Evolutionary conservation across 73 alveolate genomes (phyloP).

Genomic region (Vitrella brassicaformis): DNA sequence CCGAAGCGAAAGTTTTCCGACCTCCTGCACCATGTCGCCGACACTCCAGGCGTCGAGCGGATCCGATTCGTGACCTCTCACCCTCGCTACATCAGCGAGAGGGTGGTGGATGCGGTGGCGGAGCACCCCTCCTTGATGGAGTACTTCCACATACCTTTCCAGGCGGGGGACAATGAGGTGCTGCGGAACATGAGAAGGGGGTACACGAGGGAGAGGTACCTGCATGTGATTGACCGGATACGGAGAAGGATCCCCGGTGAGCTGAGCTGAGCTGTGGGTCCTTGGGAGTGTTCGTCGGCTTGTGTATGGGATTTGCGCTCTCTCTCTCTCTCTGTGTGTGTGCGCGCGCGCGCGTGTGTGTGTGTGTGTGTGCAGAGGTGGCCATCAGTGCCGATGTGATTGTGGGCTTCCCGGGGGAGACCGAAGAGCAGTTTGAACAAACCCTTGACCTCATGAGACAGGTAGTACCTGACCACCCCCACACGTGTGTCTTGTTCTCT

Average conservation of each 20-base stretch:
- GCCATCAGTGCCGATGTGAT: slow-evolving; percentile 11
- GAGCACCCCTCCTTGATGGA: neutral
- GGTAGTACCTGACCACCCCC: slow-evolving; percentile 5
- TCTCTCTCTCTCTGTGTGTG: neutral
- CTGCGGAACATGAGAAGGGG: slow-evolving; percentile 23
- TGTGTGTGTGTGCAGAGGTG: neutral
- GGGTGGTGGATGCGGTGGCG: neutral
- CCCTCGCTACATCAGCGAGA: slow-evolving; percentile 1
- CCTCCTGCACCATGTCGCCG: slow-evolving; percentile 7
- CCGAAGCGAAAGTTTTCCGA: slow-evolving; percentile 24
- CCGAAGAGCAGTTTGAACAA: slow-evolving; percentile 24
- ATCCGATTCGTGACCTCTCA: slow-evolving; percentile 21
- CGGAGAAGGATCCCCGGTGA: slow-evolving; percentile 2
- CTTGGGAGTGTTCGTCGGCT: neutral
- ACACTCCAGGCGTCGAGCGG: slow-evolving; percentile 1
- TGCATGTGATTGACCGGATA: slow-evolving; percentile 5
- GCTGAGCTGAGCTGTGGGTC: neutral
- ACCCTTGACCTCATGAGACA: slow-evolving; percentile 10
- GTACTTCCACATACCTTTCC: neutral
- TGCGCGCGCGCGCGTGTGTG: neutral
- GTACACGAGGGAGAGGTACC: slow-evolving; percentile 14
- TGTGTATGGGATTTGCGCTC: neutral
- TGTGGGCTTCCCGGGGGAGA: slow-evolving; percentile 31
- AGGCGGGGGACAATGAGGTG: slow-evolving; percentile 21
- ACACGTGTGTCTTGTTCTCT: slow-evolving; percentile 14